Conservation (phyloP, 2,329 filamentous ascomycete species). For the Clarireedia paspali region DNA sequence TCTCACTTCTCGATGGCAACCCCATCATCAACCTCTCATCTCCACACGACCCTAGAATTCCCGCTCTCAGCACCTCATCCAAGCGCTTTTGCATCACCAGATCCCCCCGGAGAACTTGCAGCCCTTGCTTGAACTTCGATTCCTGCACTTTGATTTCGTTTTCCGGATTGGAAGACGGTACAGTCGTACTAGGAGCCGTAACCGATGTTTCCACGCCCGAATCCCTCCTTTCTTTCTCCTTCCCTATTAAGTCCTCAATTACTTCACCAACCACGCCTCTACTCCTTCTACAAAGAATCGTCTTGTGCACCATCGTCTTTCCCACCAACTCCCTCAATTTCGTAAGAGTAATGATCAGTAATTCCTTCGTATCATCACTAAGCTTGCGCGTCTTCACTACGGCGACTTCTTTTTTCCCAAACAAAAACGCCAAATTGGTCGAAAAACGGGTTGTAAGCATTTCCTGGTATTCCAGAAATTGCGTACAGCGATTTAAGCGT, state of each 20-base stretch:
- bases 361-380: slow-evolving; percentile 5
- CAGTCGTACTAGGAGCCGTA: no score
- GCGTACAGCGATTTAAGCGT: neutral
- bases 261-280: neutral
- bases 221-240: neutral
- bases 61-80: slow-evolving; percentile 4
- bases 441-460: slow-evolving; percentile 3
- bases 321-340: slow-evolving; percentile 8
- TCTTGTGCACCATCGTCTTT: slow-evolving; percentile 6
- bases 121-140: neutral
- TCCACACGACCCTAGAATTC: slow-evolving; percentile 2
- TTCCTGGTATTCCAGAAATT: slow-evolving; percentile 5
- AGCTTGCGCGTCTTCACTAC: slow-evolving; percentile 4
- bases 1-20: slow-evolving; percentile 1
- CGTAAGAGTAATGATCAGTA: slow-evolving; percentile 4
- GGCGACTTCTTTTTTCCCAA: slow-evolving; percentile 7
- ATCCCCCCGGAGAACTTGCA: slow-evolving; percentile 1
- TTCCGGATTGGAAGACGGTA: neutral
- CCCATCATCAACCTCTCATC: slow-evolving; percentile 8
- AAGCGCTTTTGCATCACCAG: slow-evolving; percentile 4
- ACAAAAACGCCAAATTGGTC: slow-evolving; percentile 3
- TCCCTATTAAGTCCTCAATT: slow-evolving; percentile 1
- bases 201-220: neutral
- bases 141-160: neutral
- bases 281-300: slow-evolving; percentile 4